Percentiles rank a stretch among this genome's conserved stretches.
These are phyloP conservation scores for Skeletonema potamos DNA, from an alignment of 108 stramenopile species.

Conservation along the genomic window DNA sequence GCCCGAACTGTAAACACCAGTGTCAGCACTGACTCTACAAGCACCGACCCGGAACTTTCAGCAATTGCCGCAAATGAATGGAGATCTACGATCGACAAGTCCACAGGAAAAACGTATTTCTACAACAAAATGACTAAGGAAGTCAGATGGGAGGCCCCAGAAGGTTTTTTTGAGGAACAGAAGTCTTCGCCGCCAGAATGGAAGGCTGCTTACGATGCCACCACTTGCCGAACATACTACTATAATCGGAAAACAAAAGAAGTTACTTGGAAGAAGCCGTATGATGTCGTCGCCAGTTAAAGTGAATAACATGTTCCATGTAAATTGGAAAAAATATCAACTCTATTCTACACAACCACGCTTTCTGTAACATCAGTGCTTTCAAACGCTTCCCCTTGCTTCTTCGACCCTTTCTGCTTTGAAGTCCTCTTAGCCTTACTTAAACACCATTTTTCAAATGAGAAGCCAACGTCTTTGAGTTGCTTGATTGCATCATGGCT, in stretches of 20 bases:
- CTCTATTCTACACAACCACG: not conserved
- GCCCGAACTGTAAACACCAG: not conserved
- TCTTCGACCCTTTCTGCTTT: not conserved
- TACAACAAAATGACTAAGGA: constrained; percentile 25
- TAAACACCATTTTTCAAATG: not conserved
- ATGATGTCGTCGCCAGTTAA: not conserved
- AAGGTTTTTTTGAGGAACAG: not conserved
- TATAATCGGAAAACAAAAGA: constrained; percentile 22
- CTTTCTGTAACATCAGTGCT: not conserved
- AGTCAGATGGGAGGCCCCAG: constrained; percentile 9
- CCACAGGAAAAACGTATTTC: constrained; percentile 21
- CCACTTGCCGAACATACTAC: constrained; percentile 19
- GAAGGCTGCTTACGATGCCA: constrained; percentile 4
- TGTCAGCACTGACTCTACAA: not conserved
- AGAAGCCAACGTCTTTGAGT: not conserved
- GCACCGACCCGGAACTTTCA: not conserved
- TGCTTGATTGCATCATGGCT: not conserved
- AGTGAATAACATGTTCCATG: not conserved
- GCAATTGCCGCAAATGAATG: not conserved
- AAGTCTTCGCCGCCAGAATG: not conserved
- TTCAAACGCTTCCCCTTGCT: not conserved
- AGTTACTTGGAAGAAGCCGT: constrained; percentile 6
- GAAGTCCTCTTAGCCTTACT: not conserved
- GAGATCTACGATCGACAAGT: constrained; percentile 13
- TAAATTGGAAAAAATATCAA: not conserved